Base-by-base conservation (phyloP, 495 filamentous ascomycete species). In the Talaromyces wortmannii region DNA sequence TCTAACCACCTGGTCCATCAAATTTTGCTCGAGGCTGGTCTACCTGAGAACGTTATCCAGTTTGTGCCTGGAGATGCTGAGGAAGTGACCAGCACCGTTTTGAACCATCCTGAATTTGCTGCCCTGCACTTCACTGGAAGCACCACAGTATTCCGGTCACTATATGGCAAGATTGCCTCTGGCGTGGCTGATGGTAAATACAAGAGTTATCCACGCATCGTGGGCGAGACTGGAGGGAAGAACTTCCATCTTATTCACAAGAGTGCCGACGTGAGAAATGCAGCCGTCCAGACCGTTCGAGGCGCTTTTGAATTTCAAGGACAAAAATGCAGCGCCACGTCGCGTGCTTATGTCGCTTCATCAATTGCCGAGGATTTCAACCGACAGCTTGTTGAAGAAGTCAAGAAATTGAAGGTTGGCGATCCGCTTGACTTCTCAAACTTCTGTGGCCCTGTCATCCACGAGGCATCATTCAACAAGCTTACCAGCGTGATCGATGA, bases 231-330 rank as follows among this genome's bases (percentile, higher is more conserved):
- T 3, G 88, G 89, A 55, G 90, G 90, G 57, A 95, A 95, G 82
- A 95, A 95, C 72, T 95, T 91, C 77, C 90, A 92, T 71, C 74
- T 95, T 42, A 67, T 95, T 45, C 89, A 95, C 64, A 57, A 74
- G 6, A 84, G 81, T 4, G 90, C 90, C 36, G 87, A 94, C 58
- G 61, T 91, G 46, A 68, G 79, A 33, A 92, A 90, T 60, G 90
- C 90, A 30, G 87, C 83, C 8, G 74, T 86, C 45, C 85, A 94
- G 59, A 95, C 90, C 8, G 82, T 95, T 31, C 86, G 90, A 43
- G 90, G 89, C 43, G 86, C 90, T 7, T 95, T 95, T 63, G 90
- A 95, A 70, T 95, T 89, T 65, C 88, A 91, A 66, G 90, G 90
- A 18, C 90, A 95, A 68, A 95, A 94, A 71, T 94, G 89, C 75